Conservation (phyloP, 2,329 filamentous ascomycete species). For the Ilyonectria mors-panacis region DNA sequence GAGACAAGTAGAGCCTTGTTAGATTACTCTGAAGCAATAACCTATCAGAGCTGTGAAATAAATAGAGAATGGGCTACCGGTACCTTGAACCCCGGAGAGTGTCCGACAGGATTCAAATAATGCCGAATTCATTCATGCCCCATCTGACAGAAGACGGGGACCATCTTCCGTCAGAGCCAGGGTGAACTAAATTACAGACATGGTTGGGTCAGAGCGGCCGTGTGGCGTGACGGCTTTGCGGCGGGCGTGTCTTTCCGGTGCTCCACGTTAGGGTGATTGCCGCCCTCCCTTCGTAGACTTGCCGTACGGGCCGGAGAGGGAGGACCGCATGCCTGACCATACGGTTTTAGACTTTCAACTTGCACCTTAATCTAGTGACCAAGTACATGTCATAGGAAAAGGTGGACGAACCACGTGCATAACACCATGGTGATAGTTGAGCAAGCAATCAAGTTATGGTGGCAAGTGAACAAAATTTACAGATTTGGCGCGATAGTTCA, state of each 20-base stretch:
- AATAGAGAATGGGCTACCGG: background rate
- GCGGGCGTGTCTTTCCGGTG: background rate
- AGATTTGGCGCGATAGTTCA: no score
- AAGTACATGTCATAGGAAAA: no score
- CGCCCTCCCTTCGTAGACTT: conserved; percentile 6
- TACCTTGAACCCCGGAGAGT: background rate
- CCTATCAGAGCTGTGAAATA: background rate
- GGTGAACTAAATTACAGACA: conserved; percentile 2
- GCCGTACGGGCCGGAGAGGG: no score
- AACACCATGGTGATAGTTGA: no score
- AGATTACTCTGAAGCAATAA: background rate
- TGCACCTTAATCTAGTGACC: no score
- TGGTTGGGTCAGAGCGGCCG: conserved; percentile 6
- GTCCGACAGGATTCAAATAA: conserved; percentile 11
- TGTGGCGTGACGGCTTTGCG: conserved; percentile 3
- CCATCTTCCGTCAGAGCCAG: conserved; percentile 2
- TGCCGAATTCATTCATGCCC: conserved; percentile 1
- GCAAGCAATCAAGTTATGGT: background rate
- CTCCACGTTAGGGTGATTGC: conserved; percentile 13
- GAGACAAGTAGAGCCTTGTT: background rate
- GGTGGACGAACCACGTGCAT: no score
- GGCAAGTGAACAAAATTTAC: background rate
- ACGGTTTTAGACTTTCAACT: no score
- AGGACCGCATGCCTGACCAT: no score
- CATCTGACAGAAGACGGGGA: conserved; percentile 4